Conservation (phyloP, 139 green algal species). For the Picochlorum sp. region DNA sequence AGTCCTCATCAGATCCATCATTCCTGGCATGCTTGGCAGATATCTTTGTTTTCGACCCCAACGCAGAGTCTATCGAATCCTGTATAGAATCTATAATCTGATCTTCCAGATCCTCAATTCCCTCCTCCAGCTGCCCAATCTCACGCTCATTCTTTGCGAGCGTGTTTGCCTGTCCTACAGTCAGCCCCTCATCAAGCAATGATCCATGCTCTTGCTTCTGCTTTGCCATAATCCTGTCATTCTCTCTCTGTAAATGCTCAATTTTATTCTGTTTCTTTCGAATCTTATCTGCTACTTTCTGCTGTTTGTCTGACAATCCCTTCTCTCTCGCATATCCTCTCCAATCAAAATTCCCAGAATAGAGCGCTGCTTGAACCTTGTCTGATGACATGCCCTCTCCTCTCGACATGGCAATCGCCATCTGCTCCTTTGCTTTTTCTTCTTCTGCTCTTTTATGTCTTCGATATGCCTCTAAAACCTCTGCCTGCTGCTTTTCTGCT, state of each 20-base stretch:
- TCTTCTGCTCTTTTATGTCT: constrained; percentile 27
- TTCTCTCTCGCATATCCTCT: constrained; percentile 38
- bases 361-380: constrained; percentile 48
- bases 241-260: constrained; percentile 66
- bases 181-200: constrained; percentile 44
- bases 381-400: constrained; percentile 7
- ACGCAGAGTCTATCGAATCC: constrained; percentile 17
- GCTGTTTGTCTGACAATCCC: constrained; percentile 75
- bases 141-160: constrained; percentile 48
- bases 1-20: constrained; percentile 13
- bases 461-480: constrained; percentile 41
- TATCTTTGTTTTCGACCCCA: background rate
- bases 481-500: constrained; percentile 34
- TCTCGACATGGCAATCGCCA: constrained; percentile 26
- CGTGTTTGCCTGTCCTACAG: constrained; percentile 46
- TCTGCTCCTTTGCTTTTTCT: constrained; percentile 34
- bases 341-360: constrained; percentile 49
- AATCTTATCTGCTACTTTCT: constrained; percentile 83
- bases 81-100: constrained; percentile 38
- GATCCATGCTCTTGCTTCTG: constrained; percentile 27
- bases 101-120: constrained; percentile 67
- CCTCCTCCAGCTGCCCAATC: constrained; percentile 56
- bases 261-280: constrained; percentile 64
- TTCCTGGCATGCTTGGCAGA: too few species aligned
- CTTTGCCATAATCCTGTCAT: constrained; percentile 72